Evolutionary conservation across 2,329 filamentous ascomycete species (phyloP).

Genomic region (Colletotrichum horii): DNA sequence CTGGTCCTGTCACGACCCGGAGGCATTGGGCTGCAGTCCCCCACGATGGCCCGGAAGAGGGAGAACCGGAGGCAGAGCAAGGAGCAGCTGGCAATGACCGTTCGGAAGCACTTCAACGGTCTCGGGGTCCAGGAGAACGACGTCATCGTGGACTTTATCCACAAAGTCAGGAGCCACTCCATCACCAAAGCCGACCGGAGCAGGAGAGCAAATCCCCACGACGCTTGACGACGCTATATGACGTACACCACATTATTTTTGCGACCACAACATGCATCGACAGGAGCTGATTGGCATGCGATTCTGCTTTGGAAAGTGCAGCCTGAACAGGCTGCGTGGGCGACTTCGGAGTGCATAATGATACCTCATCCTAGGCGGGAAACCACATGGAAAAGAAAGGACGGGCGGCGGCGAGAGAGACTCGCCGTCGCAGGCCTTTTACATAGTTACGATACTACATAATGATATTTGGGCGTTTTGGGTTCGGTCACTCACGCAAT

Average conservation of each 20-base stretch:
- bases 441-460: conserved; percentile 12
- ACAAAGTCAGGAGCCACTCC: conserved; percentile 56
- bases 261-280: neutral
- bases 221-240: conserved; percentile 8
- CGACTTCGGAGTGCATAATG: conserved; percentile 21
- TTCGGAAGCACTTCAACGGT: conserved; percentile 84
- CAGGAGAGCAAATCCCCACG: conserved; percentile 9
- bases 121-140: conserved; percentile 82
- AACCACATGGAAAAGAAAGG: neutral
- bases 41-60: conserved; percentile 74
- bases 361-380: conserved; percentile 19
- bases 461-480: conserved; percentile 16
- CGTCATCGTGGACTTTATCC: conserved; percentile 79
- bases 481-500: neutral
- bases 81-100: conserved; percentile 72
- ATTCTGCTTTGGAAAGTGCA: neutral
- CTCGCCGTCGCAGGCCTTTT: neutral
- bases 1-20: conserved; percentile 65
- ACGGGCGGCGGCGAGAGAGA: neutral
- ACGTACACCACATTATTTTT: neutral
- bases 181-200: conserved; percentile 19
- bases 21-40: conserved; percentile 74
- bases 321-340: conserved; percentile 8
- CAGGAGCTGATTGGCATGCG: neutral
- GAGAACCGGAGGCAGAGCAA: conserved; percentile 71